A percentile compares a stretch with the other conserved stretches of the same genome.
These are phyloP conservation scores for Nicotiana noctiflora DNA, from an alignment of 257 asterid genomes.

Conservation along the genomic window DNA sequence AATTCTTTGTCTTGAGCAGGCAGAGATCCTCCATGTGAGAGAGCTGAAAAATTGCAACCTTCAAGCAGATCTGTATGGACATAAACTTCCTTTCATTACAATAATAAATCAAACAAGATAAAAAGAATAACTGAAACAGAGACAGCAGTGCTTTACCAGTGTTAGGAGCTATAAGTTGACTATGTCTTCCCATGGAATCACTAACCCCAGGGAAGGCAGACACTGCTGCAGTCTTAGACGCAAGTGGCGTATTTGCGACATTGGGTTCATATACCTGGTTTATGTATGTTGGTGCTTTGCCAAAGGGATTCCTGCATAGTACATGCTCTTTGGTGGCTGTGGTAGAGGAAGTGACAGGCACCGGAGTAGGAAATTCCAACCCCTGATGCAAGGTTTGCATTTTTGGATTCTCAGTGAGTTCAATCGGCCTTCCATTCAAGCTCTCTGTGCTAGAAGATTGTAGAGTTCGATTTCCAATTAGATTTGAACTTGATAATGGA, in stretches of 20 bases:
- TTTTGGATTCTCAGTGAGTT: conserved; percentile 26
- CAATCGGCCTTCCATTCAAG: conserved; percentile 8
- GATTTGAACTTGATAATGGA: conserved; percentile 22
- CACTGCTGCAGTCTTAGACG: conserved; percentile 18
- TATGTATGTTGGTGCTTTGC: conserved; percentile 12
- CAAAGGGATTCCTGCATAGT: conserved; percentile 17
- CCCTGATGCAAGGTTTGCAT: conserved; percentile 18
- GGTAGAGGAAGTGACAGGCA: conserved; percentile 18
- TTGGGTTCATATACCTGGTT: conserved; percentile 11
- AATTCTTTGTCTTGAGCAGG: conserved; percentile 19
- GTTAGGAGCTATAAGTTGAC: conserved; percentile 15
- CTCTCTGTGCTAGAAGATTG: conserved; percentile 10
- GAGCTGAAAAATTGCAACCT: conserved; percentile 20
- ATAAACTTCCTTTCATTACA: conserved; percentile 1
- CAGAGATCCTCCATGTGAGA: conserved; percentile 27
- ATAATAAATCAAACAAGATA: conserved; percentile 1
- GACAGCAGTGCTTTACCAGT: conserved; percentile 26
- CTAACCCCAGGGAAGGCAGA: conserved; percentile 20
- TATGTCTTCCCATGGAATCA: conserved; percentile 19
- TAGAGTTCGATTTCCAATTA: conserved; percentile 20
- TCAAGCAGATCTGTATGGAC: conserved; percentile 17
- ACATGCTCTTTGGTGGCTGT: conserved; percentile 20
- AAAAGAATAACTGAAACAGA: conserved; percentile 6
- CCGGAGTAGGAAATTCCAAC: conserved; percentile 17
- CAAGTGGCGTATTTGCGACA: conserved; percentile 8